These are phyloP conservation scores for Beauveria sp. DNA, from an alignment of 2,329 filamentous ascomycete genomes.

Conservation along the genomic window DNA sequence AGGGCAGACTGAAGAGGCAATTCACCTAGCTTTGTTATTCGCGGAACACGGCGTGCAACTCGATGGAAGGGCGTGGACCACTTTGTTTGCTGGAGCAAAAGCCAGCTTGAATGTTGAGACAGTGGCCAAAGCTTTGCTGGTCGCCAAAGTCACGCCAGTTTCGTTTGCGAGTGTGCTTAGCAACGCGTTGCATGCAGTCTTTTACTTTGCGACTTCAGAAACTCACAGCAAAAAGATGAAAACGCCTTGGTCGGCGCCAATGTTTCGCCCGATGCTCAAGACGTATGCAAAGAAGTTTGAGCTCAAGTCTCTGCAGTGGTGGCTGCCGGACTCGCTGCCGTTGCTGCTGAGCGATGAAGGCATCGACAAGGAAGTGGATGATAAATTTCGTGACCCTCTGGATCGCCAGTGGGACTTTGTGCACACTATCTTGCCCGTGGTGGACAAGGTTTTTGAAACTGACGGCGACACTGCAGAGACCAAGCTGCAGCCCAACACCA, in stretches of 20 bases:
- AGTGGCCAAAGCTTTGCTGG: slow-evolving; percentile 33
- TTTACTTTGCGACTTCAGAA: slow-evolving; percentile 36
- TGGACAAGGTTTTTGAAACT: slow-evolving; percentile 23
- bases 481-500: slow-evolving; percentile 28
- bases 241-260: slow-evolving; percentile 27
- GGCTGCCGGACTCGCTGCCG: slow-evolving; percentile 29
- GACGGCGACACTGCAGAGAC: slow-evolving; percentile 14
- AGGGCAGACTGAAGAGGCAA: slow-evolving; percentile 28
- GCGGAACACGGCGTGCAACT: slow-evolving; percentile 44
- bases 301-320: slow-evolving; percentile 35
- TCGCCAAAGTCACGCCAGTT: slow-evolving; percentile 42
- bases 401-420: slow-evolving; percentile 23
- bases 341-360: slow-evolving; percentile 17
- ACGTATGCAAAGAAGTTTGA: slow-evolving; percentile 43
- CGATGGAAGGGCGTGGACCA: slow-evolving; percentile 59
- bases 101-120: slow-evolving; percentile 42
- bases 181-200: slow-evolving; percentile 41
- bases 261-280: slow-evolving; percentile 41
- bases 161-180: slow-evolving; percentile 28
- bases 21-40: slow-evolving; percentile 26
- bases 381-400: slow-evolving; percentile 16
- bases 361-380: slow-evolving; percentile 14
- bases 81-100: slow-evolving; percentile 66
- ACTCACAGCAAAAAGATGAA: slow-evolving; percentile 20
- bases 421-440: slow-evolving; percentile 26